Evolutionary conservation across 768 basidiomycete species (phyloP).

Genomic region (Lentinus tigrinus): DNA sequence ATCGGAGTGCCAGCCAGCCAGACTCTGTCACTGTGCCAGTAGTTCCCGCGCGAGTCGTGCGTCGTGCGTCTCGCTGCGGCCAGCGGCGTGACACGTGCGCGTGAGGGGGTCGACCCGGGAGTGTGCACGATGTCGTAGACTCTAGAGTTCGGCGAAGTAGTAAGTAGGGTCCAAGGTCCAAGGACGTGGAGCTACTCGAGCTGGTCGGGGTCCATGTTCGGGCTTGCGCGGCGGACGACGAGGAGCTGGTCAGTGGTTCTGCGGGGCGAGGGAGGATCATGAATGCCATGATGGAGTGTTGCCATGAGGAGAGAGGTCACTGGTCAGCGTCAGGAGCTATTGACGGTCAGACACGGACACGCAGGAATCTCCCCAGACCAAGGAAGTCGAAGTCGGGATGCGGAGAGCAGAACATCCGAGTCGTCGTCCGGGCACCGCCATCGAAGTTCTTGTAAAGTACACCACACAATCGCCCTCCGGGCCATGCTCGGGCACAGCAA

Average conservation of each 20-base stretch:
- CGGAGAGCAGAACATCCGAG: slow-evolving; percentile 37
- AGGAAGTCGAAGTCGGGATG: not conserved
- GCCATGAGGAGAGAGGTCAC: not conserved
- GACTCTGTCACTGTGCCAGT: slow-evolving; percentile 8
- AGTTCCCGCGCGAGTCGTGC: not conserved
- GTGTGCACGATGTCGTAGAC: slow-evolving; percentile 16
- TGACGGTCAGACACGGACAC: not conserved
- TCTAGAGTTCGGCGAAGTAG: slow-evolving; percentile 19
- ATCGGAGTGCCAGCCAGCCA: slow-evolving; percentile 13
- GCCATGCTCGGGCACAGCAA: slow-evolving; percentile 41
- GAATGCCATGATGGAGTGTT: slow-evolving; percentile 16
- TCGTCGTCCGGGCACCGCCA: slow-evolving; percentile 34
- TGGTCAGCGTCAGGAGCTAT: not conserved
- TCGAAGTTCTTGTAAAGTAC: slow-evolving; percentile 43
- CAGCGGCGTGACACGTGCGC: not conserved
- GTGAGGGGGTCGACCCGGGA: not conserved
- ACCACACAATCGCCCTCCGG: slow-evolving; percentile 33
- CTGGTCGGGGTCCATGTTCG: not conserved
- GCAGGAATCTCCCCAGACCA: not conserved
- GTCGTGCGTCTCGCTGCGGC: not conserved
- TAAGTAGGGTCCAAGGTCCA: too few species aligned
- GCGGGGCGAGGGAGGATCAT: slow-evolving; percentile 18
- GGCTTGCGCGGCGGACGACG: slow-evolving; percentile 18
- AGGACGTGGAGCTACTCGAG: not conserved
- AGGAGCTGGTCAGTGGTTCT: slow-evolving; percentile 23